Percentiles rank a stretch among this genome's conserved stretches.
phyloP scores from a whole-genome alignment of 208 protist genomes.

The Acanthamoeba culbertsoni region DNA sequence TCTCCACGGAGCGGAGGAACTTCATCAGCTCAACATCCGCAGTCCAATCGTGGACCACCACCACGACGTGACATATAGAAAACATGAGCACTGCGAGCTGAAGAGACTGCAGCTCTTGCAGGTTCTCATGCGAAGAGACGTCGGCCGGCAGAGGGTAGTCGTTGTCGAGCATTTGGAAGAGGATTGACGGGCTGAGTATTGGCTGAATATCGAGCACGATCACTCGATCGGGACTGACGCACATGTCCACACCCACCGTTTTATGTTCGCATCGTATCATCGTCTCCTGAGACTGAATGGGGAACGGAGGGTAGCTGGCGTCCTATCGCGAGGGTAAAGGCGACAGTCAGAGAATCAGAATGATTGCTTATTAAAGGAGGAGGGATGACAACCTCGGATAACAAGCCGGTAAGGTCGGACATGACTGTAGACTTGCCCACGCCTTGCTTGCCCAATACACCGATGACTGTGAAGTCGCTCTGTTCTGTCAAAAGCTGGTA shows the following conservation, averaged over 20 bases:
- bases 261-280: not conserved
- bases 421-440: not conserved
- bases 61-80: not conserved
- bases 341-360: too few species aligned
- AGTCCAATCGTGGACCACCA: not conserved
- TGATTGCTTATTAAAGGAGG: too few species aligned
- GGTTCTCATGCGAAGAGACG: not conserved
- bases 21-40: not conserved
- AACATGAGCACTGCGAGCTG: slow-evolving; percentile 8
- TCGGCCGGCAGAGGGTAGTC: slow-evolving; percentile 19
- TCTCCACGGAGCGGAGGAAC: not conserved
- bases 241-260: slow-evolving; percentile 3
- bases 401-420: slow-evolving; percentile 14
- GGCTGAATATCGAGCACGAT: slow-evolving; percentile 14
- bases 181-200: not conserved
- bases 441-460: not conserved
- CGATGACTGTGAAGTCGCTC: not conserved
- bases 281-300: not conserved
- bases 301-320: too few species aligned
- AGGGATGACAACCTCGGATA: not conserved
- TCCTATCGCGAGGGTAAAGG: too few species aligned
- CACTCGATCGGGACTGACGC: not conserved
- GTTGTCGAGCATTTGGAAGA: slow-evolving; percentile 20
- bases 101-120: slow-evolving; percentile 23
- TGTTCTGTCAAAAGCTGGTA: not conserved